Evolutionary conservation across 179 eudicot species (phyloP).

Genomic region (Corrigiola litoralis): DNA sequence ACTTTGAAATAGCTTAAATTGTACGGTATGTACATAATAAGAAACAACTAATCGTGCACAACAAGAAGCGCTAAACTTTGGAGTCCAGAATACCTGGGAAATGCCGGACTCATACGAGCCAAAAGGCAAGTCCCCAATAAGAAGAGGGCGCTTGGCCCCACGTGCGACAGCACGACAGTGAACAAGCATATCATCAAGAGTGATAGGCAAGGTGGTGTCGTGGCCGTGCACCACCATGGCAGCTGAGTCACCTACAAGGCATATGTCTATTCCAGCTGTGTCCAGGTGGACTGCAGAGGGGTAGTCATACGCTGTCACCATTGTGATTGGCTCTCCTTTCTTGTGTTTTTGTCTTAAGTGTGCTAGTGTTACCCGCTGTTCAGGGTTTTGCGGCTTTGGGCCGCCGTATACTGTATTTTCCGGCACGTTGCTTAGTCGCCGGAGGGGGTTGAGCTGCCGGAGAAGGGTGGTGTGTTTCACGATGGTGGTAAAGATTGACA

Average conservation of each 20-base stretch:
- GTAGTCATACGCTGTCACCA: conserved; percentile 95
- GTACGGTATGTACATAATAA: too few relatives aligned
- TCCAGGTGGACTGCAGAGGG: conserved; percentile 89
- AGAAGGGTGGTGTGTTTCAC: conserved; percentile 1
- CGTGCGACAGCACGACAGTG: conserved; percentile 90
- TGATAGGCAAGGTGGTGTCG: conserved; percentile 80
- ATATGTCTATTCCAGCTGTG: conserved; percentile 75
- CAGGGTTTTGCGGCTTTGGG: conserved; percentile 64
- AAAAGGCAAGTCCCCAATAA: conserved; percentile 83
- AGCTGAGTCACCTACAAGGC: conserved; percentile 89
- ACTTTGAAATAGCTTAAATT: too few relatives aligned
- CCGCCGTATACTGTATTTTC: conserved; percentile 93
- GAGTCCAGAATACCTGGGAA: conserved; percentile 42
- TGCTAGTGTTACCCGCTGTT: conserved; percentile 60
- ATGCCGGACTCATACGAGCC: conserved; percentile 75
- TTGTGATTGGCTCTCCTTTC: conserved; percentile 57
- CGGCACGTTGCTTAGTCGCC: conserved; percentile 66
- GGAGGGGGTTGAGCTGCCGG: not conserved
- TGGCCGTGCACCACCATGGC: conserved; percentile 93
- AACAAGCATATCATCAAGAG: conserved; percentile 81
- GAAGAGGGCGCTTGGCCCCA: conserved; percentile 74
- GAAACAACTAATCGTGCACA: too few relatives aligned
- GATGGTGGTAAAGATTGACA: conserved; percentile 9
- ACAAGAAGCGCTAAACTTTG: not conserved
- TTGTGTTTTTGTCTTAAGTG: conserved; percentile 58